Evolutionary conservation across 2,329 filamentous ascomycete genomes (phyloP).

Genomic region (Microsporum audouinii): DNA sequence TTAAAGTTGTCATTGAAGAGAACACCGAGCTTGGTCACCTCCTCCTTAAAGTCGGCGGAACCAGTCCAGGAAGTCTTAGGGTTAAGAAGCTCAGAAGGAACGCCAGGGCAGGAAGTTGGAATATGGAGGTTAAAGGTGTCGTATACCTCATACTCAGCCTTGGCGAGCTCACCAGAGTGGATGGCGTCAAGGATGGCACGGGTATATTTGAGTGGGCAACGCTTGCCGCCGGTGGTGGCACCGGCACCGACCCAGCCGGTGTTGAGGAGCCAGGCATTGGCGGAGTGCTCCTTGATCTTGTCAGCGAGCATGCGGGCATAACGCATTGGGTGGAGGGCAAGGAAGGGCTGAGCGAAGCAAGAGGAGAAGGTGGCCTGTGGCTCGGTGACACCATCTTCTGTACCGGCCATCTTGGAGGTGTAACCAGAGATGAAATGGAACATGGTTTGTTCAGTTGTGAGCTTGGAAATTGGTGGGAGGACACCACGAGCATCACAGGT

Average conservation of each 20-base stretch:
- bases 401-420: constrained; percentile 99
- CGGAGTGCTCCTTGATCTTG: constrained; percentile 90
- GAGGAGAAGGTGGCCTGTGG: constrained; percentile 98
- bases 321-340: constrained; percentile 96
- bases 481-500: constrained; percentile 97
- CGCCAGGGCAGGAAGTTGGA: constrained; percentile 80
- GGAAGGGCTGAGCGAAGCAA: constrained; percentile 98
- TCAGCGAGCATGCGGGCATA: constrained; percentile 98
- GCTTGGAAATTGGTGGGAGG: constrained; percentile 93
- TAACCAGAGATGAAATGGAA: constrained; percentile 99
- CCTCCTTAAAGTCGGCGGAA: constrained; percentile 66
- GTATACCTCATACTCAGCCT: constrained; percentile 88
- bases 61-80: constrained; percentile 85
- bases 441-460: constrained; percentile 91
- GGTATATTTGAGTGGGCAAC: constrained; percentile 97
- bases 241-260: constrained; percentile 94
- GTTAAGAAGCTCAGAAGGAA: constrained; percentile 88
- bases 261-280: constrained; percentile 97
- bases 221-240: constrained; percentile 82
- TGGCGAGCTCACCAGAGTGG: constrained; percentile 89
- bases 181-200: constrained; percentile 96
- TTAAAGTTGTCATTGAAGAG: constrained; percentile 97
- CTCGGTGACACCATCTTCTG: constrained; percentile 91
- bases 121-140: constrained; percentile 93
- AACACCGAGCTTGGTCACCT: constrained; percentile 79